A percentile compares a stretch with the other conserved stretches of the same genome.
phyloP scores from a whole-genome alignment of 352 stramenopile species.

The Globisporangium lucens region DNA sequence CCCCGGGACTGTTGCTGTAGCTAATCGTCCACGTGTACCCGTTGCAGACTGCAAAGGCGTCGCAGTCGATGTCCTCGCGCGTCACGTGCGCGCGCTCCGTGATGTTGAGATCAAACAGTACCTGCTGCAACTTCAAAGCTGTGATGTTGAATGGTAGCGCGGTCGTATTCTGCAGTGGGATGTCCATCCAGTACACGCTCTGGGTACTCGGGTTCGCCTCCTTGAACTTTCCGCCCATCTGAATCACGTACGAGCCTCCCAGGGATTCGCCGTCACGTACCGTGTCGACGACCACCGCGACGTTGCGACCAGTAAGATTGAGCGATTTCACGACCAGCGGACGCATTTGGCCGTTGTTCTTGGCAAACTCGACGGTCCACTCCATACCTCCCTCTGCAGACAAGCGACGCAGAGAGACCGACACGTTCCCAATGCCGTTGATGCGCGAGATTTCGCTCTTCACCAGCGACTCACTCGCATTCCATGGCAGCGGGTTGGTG shows the following conservation, averaged over 20 bases:
- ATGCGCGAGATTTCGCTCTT: slow-evolving; percentile 34
- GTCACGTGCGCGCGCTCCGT: slow-evolving; percentile 38
- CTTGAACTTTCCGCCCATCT: slow-evolving; percentile 64
- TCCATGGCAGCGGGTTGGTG: slow-evolving; percentile 45
- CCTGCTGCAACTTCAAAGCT: slow-evolving; percentile 23
- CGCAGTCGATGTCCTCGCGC: slow-evolving; percentile 41
- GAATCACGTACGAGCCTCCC: slow-evolving; percentile 38
- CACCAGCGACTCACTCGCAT: slow-evolving; percentile 33
- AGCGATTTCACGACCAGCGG: slow-evolving; percentile 33
- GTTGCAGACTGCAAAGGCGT: slow-evolving; percentile 58
- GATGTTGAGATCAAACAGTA: slow-evolving; percentile 36
- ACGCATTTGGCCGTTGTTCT: slow-evolving; percentile 57
- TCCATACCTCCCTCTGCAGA: slow-evolving; percentile 55
- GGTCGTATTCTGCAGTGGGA: slow-evolving; percentile 42
- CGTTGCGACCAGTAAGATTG: slow-evolving; percentile 51
- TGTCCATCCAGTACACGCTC: slow-evolving; percentile 40
- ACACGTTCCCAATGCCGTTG: slow-evolving; percentile 52
- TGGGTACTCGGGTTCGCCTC: slow-evolving; percentile 36
- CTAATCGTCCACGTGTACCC: slow-evolving; percentile 68
- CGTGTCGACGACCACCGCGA: slow-evolving; percentile 29
- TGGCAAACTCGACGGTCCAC: slow-evolving; percentile 61
- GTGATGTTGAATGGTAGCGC: slow-evolving; percentile 40
- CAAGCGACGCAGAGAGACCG: slow-evolving; percentile 29
- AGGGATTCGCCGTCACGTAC: slow-evolving; percentile 52
- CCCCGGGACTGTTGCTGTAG: slow-evolving; percentile 56